Base-by-base conservation (phyloP, 2,329 filamentous ascomycete species). In the Ophiostoma sp. region DNA sequence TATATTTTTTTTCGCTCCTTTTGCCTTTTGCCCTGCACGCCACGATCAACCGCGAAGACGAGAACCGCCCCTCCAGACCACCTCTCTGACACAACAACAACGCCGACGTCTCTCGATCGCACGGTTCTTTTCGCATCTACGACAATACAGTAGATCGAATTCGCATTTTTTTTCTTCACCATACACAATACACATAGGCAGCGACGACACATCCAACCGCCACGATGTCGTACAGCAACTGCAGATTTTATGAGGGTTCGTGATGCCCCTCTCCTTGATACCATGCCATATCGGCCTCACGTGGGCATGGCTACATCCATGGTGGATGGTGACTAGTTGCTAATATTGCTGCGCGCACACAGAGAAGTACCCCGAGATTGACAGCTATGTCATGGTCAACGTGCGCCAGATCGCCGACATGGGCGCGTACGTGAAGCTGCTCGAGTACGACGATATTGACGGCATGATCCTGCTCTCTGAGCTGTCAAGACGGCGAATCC, bases 341-440 rank as follows among this genome's bases (percentile, higher is more conserved):
- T 63, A n/a, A 70, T 45, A 19, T 33, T 15, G 6, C 17, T 22
- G 48, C 45, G 19, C 45, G 19, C 45, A 4, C 85, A 33, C 72
- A 77, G 88, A 90, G 76, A 90, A 90, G 81, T 97, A 92, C 82
- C 94, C 94, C 74, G 96, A 98, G 88, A 95, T 99, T 82, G 96
- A 99, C 86, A 97, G 94, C 88, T 98, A 98, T 85, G 97, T 99
- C 82, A 99, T 99, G 96, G 96, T 99, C 83, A 99, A 98, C 85
- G 96, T 78, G 57, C 75, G 75, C 90, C 94, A 96, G 93, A 99
- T 99, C 82, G 96, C 96, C 83, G 97, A 99, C 85, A 99, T 99
- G 97, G 96, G 96, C 83, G 96, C 97, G 80, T 99, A 99, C 83
- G 97, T 99, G 81, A 99, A 99, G 87, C 91, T 99, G 73, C 92